Conservation (phyloP, 2,329 filamentous ascomycete species). For the Ophiosphaerella herpotricha region DNA sequence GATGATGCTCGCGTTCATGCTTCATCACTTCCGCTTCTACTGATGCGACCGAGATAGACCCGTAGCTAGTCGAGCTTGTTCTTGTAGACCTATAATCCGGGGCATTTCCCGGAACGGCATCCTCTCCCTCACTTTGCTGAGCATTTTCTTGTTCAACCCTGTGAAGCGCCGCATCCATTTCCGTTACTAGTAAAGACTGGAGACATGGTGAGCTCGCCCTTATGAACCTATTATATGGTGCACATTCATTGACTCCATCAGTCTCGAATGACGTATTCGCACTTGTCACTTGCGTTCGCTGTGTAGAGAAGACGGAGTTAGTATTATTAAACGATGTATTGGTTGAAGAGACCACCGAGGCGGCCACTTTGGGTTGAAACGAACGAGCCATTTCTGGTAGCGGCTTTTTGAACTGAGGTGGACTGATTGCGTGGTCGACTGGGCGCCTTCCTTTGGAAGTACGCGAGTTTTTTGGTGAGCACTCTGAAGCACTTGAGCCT, state of each 20-base stretch:
- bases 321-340: constrained; percentile 31
- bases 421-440: constrained; percentile 1
- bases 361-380: constrained; percentile 9
- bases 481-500: constrained; percentile 18
- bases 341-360: constrained; percentile 17
- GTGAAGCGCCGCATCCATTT: constrained; percentile 8
- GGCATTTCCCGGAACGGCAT: too few relatives aligned
- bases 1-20: constrained; percentile 4
- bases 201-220: constrained; percentile 26
- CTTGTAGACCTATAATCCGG: too few relatives aligned
- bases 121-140: too few relatives aligned
- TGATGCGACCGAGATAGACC: too few relatives aligned
- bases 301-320: constrained; percentile 22
- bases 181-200: constrained; percentile 23
- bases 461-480: constrained; percentile 35
- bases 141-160: too few relatives aligned
- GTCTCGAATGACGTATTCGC: constrained; percentile 34
- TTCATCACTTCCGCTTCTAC: constrained; percentile 8
- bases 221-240: constrained; percentile 9
- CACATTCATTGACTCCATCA: constrained; percentile 8
- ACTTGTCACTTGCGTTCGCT: constrained; percentile 22
- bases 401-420: constrained; percentile 28
- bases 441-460: constrained; percentile 32
- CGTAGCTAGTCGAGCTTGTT: too few relatives aligned
- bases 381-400: constrained; percentile 25